A percentile compares a stretch with the other conserved stretches of the same genome.
These are phyloP conservation scores for Plicaturopsis crispa DNA, from an alignment of 768 basidiomycete genomes.

Conservation along the genomic window DNA sequence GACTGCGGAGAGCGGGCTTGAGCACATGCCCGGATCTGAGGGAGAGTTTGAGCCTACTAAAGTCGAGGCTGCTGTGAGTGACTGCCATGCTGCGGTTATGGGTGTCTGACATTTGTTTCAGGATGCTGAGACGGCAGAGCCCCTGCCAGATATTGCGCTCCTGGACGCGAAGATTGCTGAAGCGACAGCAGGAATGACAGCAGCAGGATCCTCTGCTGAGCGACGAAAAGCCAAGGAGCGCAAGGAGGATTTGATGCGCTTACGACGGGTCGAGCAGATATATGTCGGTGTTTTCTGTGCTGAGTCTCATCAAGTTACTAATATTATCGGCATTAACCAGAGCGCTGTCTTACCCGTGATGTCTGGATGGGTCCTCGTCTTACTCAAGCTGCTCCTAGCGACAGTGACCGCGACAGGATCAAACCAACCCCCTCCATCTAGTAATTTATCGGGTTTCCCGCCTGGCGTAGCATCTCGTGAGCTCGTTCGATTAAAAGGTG, in stretches of 20 bases:
- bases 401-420: conserved; percentile 75
- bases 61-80: conserved; percentile 31
- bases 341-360: conserved; percentile 76
- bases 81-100: conserved; percentile 1
- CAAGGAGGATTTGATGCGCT: conserved; percentile 75
- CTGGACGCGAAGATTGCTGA: conserved; percentile 72
- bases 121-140: conserved; percentile 56
- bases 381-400: conserved; percentile 87
- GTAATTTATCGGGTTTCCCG: conserved; percentile 65
- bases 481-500: conserved; percentile 10
- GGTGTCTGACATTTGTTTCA: conserved; percentile 15
- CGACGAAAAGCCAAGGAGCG: conserved; percentile 58
- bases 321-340: no score
- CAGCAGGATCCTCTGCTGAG: conserved; percentile 43
- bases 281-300: conserved; percentile 46
- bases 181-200: conserved; percentile 40
- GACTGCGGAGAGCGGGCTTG: conserved; percentile 86
- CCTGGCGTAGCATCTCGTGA: conserved; percentile 62
- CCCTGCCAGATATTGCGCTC: conserved; percentile 64
- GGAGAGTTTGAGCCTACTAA: conserved; percentile 47
- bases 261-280: conserved; percentile 87
- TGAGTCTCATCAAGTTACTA: no score
- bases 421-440: conserved; percentile 53
- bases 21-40: conserved; percentile 66
- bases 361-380: conserved; percentile 86